phyloP scores from a whole-genome alignment of 768 basidiomycete genomes.

The Collybia mongolica region DNA sequence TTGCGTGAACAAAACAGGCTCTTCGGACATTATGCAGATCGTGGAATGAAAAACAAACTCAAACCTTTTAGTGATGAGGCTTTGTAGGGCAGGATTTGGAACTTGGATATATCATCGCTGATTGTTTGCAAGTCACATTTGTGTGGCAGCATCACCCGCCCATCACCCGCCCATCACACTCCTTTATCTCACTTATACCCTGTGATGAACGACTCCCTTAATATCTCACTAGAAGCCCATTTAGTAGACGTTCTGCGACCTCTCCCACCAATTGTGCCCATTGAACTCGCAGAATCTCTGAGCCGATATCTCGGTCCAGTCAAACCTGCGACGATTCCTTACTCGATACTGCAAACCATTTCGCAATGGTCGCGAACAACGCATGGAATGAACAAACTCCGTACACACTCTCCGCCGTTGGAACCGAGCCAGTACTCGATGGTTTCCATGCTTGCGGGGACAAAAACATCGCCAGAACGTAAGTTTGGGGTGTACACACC shows the following conservation, averaged over 20 bases:
- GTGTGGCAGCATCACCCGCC: no score
- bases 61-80: not conserved
- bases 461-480: conserved; percentile 75
- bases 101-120: no score
- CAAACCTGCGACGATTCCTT: conserved; percentile 52
- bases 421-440: conserved; percentile 60
- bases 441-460: conserved; percentile 75
- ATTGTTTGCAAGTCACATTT: no score
- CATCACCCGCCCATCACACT: no score
- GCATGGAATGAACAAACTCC: conserved; percentile 38
- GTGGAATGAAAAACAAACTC: not conserved
- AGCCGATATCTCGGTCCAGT: conserved; percentile 32
- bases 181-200: no score
- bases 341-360: conserved; percentile 53
- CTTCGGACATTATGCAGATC: conserved; percentile 8
- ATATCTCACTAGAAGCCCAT: conserved; percentile 70
- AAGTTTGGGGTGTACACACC: conserved; percentile 55
- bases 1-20: conserved; percentile 17
- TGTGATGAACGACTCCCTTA: conserved; percentile 32
- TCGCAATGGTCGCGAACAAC: conserved; percentile 70
- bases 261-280: conserved; percentile 46
- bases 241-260: conserved; percentile 47
- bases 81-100: no score
- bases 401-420: conserved; percentile 39
- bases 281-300: conserved; percentile 40